Evolutionary conservation across 1,284 basidiomycete genomes (phyloP).

Genomic region (Uromyces viciae-fabae): DNA sequence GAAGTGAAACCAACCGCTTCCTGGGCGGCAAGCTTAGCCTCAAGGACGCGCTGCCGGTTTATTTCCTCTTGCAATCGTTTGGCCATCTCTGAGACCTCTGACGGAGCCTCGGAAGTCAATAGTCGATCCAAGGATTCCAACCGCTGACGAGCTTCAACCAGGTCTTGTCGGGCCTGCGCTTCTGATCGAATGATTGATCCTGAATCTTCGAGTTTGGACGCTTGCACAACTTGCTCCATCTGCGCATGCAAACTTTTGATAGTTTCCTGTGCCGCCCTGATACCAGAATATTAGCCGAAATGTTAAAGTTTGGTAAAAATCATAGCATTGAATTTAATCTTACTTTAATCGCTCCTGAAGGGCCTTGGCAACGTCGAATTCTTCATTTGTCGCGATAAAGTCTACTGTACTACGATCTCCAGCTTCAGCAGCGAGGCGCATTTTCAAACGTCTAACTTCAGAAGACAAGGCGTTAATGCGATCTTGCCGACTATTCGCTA

Average conservation of each 20-base stretch:
- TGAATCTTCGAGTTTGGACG: conserved; percentile 23
- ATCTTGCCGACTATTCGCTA: conserved; percentile 71
- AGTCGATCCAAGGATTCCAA: conserved; percentile 9
- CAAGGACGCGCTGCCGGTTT: conserved; percentile 23
- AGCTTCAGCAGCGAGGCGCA: conserved; percentile 69
- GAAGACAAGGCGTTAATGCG: conserved; percentile 70
- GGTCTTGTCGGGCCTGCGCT: conserved; percentile 28
- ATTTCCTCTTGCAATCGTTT: conserved; percentile 5
- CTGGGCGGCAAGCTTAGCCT: conserved; percentile 55
- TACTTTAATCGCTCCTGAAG: conserved; percentile 65
- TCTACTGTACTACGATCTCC: conserved; percentile 69
- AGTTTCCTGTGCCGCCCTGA: conserved; percentile 62
- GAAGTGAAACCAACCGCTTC: conserved; percentile 54
- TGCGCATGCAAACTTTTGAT: conserved; percentile 61
- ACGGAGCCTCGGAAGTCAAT: conserved; percentile 7
- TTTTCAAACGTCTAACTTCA: conserved; percentile 71
- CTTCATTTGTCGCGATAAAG: conserved; percentile 64
- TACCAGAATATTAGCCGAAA: conserved; percentile 40
- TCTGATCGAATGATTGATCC: conserved; percentile 39
- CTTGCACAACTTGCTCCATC: conserved; percentile 58
- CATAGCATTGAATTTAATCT: conserved; percentile 52
- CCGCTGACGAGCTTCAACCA: conserved; percentile 9
- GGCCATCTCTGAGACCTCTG: conserved; percentile 9
- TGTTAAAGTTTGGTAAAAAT: conserved; percentile 25
- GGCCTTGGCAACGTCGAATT: conserved; percentile 64